Percentiles rank a stretch among this genome's conserved stretches.
Conservation (phyloP, 306 rosid species). For the Rosa persica region DNA sequence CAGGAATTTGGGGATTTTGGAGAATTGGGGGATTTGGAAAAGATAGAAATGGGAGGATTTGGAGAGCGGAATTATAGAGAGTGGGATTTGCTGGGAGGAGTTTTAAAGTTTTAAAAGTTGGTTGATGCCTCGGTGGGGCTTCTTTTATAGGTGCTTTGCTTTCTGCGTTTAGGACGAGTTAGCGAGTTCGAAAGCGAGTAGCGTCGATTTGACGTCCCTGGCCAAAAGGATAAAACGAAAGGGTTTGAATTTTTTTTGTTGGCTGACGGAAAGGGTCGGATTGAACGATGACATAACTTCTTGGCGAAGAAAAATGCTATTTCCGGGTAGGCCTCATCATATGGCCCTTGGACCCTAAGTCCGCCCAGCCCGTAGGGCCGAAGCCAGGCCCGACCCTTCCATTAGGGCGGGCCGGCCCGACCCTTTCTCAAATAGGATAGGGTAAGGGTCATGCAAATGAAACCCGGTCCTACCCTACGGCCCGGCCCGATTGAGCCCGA, state of each 20-base stretch:
- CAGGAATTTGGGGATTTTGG: background rate
- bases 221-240: background rate
- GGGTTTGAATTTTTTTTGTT: background rate
- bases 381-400: too few species aligned
- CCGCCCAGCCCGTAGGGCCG: too few species aligned
- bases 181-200: background rate
- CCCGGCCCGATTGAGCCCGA: too few species aligned
- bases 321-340: too few species aligned
- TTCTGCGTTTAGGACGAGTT: background rate
- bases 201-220: conserved; percentile 22
- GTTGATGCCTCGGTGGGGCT: background rate
- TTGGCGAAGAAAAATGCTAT: conserved; percentile 15
- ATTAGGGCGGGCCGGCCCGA: too few species aligned
- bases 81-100: background rate
- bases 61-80: background rate
- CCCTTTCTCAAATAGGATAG: too few species aligned
- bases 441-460: too few species aligned
- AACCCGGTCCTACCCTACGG: too few species aligned
- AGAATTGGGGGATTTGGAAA: background rate
- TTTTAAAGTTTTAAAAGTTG: background rate
- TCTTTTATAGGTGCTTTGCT: background rate
- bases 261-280: background rate
- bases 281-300: conserved; percentile 11
- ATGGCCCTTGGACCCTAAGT: too few species aligned
- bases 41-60: background rate